Evolutionary conservation across 208 protist species (phyloP).

Genomic region (Polymyxa betae): DNA sequence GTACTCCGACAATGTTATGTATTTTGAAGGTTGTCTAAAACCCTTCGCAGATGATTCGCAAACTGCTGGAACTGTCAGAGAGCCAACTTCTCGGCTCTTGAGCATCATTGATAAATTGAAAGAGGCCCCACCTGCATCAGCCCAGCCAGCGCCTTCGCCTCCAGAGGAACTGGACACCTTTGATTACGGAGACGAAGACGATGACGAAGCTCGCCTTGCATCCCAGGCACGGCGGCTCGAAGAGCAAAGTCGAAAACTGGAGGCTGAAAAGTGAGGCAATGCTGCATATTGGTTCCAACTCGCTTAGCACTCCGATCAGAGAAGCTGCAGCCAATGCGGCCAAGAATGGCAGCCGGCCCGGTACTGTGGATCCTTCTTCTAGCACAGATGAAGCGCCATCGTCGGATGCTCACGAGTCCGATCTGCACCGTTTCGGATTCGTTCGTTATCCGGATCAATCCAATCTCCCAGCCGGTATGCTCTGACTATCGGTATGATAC

Average conservation of each 20-base stretch:
- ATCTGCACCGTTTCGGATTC: not conserved
- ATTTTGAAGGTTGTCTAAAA: too few species aligned
- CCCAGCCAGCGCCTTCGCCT: not conserved
- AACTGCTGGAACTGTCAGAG: not conserved
- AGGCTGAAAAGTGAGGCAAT: not conserved
- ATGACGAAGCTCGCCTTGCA: not conserved
- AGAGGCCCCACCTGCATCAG: not conserved
- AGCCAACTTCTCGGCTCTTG: not conserved
- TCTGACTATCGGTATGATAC: not conserved
- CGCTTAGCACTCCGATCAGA: not conserved
- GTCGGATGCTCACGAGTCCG: not conserved
- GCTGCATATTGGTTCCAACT: not conserved
- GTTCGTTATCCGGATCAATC: not conserved
- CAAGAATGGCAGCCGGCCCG: not conserved
- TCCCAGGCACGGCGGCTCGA: slow-evolving; percentile 1
- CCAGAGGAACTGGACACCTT: not conserved
- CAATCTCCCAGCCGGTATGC: not conserved
- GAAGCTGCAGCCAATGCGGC: not conserved
- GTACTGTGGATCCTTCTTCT: not conserved
- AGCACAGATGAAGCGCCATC: not conserved
- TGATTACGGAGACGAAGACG: slow-evolving; percentile 37
- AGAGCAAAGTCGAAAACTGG: not conserved
- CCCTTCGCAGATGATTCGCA: not conserved
- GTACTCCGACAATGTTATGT: too few species aligned
- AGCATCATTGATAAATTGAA: not conserved